Evolutionary conservation across 371 early-diverging fungal genomes (phyloP).

Genomic region (Syncephalastrum contaminatum): DNA sequence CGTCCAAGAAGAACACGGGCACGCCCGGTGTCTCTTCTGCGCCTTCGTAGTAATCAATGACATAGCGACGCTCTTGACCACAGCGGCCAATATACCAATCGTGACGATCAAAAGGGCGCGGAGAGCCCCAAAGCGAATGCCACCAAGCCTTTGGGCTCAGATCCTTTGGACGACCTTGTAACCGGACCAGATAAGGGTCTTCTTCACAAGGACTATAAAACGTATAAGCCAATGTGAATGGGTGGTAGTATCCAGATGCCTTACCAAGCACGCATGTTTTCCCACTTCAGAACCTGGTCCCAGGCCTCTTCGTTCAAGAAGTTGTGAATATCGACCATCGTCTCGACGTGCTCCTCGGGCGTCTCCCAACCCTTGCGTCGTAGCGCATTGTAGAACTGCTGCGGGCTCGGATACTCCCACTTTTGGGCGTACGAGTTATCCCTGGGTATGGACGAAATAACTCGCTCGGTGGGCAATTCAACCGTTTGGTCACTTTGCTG

Average conservation of each 20-base stretch:
- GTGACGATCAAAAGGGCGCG: slow-evolving; percentile 78
- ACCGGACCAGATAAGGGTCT: slow-evolving; percentile 70
- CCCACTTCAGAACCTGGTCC: slow-evolving; percentile 93
- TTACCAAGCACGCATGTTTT: slow-evolving; percentile 72
- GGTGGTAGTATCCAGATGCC: neutral
- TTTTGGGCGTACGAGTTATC: slow-evolving; percentile 32
- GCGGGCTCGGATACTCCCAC: slow-evolving; percentile 97
- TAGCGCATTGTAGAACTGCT: slow-evolving; percentile 96
- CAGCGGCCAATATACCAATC: slow-evolving; percentile 80
- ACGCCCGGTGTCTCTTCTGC: slow-evolving; percentile 63
- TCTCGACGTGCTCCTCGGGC: slow-evolving; percentile 84
- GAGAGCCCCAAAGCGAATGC: slow-evolving; percentile 58
- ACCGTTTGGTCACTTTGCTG: slow-evolving; percentile 64
- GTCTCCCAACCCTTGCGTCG: slow-evolving; percentile 93
- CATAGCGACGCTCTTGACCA: slow-evolving; percentile 70
- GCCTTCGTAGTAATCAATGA: slow-evolving; percentile 79
- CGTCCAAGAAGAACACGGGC: slow-evolving; percentile 80
- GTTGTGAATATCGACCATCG: slow-evolving; percentile 97
- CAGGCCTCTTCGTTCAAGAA: slow-evolving; percentile 95
- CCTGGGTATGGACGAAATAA: slow-evolving; percentile 61
- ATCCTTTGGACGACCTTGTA: slow-evolving; percentile 82
- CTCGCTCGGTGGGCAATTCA: slow-evolving; percentile 73
- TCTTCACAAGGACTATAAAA: slow-evolving; percentile 51
- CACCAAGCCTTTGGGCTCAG: slow-evolving; percentile 76
- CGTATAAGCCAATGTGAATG: neutral